Evolutionary conservation across 176 grass and related monocot genomes (phyloP).

Genomic region (Bothriochloa decipiens): DNA sequence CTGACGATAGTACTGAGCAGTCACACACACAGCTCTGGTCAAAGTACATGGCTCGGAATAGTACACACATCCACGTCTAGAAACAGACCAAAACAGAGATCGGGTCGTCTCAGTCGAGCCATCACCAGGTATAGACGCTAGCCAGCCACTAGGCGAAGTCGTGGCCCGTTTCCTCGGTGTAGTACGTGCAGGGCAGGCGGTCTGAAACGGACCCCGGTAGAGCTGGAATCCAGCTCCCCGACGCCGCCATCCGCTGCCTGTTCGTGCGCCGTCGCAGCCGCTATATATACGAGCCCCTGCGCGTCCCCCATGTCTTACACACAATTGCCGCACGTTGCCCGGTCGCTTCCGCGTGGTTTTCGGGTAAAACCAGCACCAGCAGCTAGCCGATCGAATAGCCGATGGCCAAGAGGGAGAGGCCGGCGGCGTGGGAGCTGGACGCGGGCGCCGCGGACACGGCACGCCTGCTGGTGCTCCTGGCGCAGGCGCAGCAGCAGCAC

Average conservation of each 20-base stretch:
- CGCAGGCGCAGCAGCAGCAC: conserved; percentile 36
- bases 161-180: background rate
- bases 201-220: conserved; percentile 1
- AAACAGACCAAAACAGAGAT: background rate
- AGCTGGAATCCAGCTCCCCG: background rate
- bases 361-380: background rate
- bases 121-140: background rate
- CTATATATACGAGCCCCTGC: background rate
- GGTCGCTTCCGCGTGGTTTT: background rate
- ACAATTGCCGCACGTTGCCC: background rate
- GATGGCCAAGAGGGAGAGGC: conserved; percentile 53
- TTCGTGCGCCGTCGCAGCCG: background rate
- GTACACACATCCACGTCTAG: conserved; percentile 42
- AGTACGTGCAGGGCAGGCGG: conserved; percentile 25
- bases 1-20: background rate
- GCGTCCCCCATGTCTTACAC: background rate
- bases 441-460: conserved; percentile 55
- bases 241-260: background rate
- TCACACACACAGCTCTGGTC: background rate
- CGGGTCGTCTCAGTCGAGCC: background rate
- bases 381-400: background rate
- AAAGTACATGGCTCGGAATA: conserved; percentile 28
- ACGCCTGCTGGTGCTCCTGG: conserved; percentile 67
- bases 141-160: background rate
- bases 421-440: conserved; percentile 41